phyloP scores from a whole-genome alignment of 805 yeast species.

The Peterozyma xylosa region DNA sequence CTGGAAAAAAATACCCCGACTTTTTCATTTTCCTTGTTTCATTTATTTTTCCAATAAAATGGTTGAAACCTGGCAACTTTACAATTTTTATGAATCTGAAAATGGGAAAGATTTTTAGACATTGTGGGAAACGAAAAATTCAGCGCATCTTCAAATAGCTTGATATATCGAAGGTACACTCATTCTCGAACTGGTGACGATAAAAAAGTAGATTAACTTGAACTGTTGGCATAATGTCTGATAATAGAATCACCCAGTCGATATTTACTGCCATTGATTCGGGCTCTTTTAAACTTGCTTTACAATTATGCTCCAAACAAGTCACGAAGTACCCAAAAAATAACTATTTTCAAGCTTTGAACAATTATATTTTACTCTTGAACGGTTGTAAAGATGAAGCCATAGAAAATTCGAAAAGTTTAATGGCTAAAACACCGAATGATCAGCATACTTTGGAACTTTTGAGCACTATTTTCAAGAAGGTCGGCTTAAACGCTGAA shows the following conservation, averaged over 20 bases:
- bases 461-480: conserved; percentile 35
- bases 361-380: conserved; percentile 25
- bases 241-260: conserved; percentile 20
- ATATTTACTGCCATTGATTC: conserved; percentile 37
- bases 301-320: conserved; percentile 37
- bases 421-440: conserved; percentile 34
- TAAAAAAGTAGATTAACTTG: too few species aligned
- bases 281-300: conserved; percentile 49
- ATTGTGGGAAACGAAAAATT: too few species aligned
- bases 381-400: conserved; percentile 28
- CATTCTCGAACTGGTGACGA: too few species aligned
- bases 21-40: too few species aligned
- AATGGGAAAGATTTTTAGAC: too few species aligned
- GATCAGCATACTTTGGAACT: conserved; percentile 47
- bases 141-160: too few species aligned
- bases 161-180: too few species aligned
- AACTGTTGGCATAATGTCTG: conserved; percentile 14
- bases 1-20: too few species aligned
- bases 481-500: conserved; percentile 28
- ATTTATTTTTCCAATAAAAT: too few species aligned
- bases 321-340: conserved; percentile 49
- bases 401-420: conserved; percentile 19
- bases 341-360: conserved; percentile 43
- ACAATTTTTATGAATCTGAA: too few species aligned
- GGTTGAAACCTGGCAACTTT: too few species aligned